Base-by-base conservation (phyloP, 2,329 filamentous ascomycete species). In the Colletotrichum sp. region DNA sequence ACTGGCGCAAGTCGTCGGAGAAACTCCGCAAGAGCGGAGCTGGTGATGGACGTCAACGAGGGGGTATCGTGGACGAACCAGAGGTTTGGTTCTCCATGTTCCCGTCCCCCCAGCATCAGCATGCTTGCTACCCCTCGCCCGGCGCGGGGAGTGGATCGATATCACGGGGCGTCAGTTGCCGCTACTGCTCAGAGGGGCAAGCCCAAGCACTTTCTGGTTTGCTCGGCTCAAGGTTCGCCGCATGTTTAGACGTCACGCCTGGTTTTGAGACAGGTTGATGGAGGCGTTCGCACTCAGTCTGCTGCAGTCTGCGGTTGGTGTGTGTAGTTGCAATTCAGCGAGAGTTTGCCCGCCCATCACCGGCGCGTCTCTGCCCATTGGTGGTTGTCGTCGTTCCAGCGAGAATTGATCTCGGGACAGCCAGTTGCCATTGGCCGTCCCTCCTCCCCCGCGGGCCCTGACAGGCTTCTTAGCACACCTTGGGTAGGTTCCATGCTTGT, bases 351-450 rank as follows among this genome's bases (percentile, higher is more conserved):
- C 76, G 73, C 21, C 44, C 26, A 66, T 36, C 26, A 32, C 21
- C 6, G 26, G 21, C 26, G 32, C 36, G 64, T 32, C 21, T 39
- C 32, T 36, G 18, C 18, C 30, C 16, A 32, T 68, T 34, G 28
- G 62, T 24, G 32, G 68, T 21, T 28, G 24, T 34, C 39, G 36
- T 66, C 36, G 68, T 77, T 77, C 39, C 70, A 74, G 76, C 76
- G 77, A 75, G 75, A 76, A 77, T 78, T 75, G 71, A 64, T 32
- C 57, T 74, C n/a, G 21, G n/a, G 26, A n/a, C 26, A 26, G 67
- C 21, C 57, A 52, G 4, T 13, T 18, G 60, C 39, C 36, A 76
- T 78, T 78, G 77, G 77, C 30, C 26, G 30, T 18, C 34, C 32
- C 70, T 52, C n/a, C 18, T 21, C 30, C 12, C 12, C 30, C 65